Evolutionary conservation across 108 stramenopile species (phyloP).

Genomic region (Stephanodiscus minutulus): DNA sequence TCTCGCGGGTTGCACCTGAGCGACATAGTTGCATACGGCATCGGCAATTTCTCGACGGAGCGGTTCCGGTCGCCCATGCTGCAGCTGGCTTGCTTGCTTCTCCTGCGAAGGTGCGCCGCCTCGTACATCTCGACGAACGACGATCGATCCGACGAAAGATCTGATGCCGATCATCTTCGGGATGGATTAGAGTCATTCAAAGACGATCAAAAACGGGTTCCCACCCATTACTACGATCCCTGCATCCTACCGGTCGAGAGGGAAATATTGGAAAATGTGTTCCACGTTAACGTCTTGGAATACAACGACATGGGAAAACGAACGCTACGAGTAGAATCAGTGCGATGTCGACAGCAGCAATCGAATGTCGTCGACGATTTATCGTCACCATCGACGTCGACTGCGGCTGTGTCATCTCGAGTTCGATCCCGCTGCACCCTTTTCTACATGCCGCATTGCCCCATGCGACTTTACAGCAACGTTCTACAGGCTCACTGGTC

Average conservation of each 20-base stretch:
- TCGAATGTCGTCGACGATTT: background rate
- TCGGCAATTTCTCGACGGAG: constrained; percentile 44
- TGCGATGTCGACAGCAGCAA: constrained; percentile 1
- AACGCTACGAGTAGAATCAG: constrained; percentile 21
- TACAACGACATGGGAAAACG: constrained; percentile 47
- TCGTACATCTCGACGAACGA: background rate
- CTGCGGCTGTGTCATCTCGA: background rate
- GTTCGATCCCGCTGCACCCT: constrained; percentile 11
- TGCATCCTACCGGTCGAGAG: constrained; percentile 40
- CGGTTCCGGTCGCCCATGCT: constrained; percentile 39
- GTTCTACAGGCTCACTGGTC: constrained; percentile 56
- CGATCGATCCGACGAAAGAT: background rate
- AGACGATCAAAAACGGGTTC: constrained; percentile 30
- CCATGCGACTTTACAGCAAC: constrained; percentile 57
- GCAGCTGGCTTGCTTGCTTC: constrained; percentile 43
- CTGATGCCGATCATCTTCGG: background rate
- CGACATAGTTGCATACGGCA: constrained; percentile 55
- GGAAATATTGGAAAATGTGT: constrained; percentile 30
- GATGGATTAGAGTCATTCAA: constrained; percentile 19
- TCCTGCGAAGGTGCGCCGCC: constrained; percentile 30
- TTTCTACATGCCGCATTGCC: constrained; percentile 53
- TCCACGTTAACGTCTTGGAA: constrained; percentile 35
- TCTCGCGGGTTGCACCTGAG: constrained; percentile 10
- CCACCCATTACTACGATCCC: constrained; percentile 52
- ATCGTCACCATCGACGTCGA: background rate